These are phyloP conservation scores for Chaetomiaceae sp. DNA, from an alignment of 2,329 filamentous ascomycete species.

Conservation along the genomic window DNA sequence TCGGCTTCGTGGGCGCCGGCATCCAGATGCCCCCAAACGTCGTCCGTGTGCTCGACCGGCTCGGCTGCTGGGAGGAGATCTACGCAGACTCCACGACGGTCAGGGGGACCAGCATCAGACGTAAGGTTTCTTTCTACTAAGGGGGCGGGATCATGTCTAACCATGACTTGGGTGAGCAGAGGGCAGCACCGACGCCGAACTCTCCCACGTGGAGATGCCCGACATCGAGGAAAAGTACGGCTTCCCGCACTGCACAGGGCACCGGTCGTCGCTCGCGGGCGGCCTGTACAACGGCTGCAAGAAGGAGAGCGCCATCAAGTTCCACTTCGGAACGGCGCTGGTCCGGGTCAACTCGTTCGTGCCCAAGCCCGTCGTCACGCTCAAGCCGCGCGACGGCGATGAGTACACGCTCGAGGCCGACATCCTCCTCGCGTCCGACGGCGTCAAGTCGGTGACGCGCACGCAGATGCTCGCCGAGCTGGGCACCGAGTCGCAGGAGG, in stretches of 20 bases:
- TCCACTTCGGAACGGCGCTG: slow-evolving; percentile 60
- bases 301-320: slow-evolving; percentile 55
- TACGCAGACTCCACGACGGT: slow-evolving; percentile 66
- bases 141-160: not conserved
- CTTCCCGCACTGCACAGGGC: slow-evolving; percentile 75
- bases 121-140: slow-evolving; percentile 35
- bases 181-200: slow-evolving; percentile 62
- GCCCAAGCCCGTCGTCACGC: slow-evolving; percentile 55
- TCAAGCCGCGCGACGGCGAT: slow-evolving; percentile 52
- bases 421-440: slow-evolving; percentile 50
- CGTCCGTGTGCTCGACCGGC: slow-evolving; percentile 65
- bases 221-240: slow-evolving; percentile 65
- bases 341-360: slow-evolving; percentile 54
- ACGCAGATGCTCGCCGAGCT: slow-evolving; percentile 51
- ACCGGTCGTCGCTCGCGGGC: slow-evolving; percentile 66
- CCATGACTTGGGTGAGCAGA: slow-evolving; percentile 36
- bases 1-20: slow-evolving; percentile 79
- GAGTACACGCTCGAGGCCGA: slow-evolving; percentile 51
- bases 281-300: slow-evolving; percentile 67
- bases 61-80: slow-evolving; percentile 70
- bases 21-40: slow-evolving; percentile 84
- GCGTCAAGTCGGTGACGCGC: slow-evolving; percentile 49
- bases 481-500: slow-evolving; percentile 48
- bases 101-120: slow-evolving; percentile 65
- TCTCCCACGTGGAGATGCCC: slow-evolving; percentile 64